Evolutionary conservation across 176 grass and related monocot genomes (phyloP).

Genomic region (Bonia amplexicaulis): DNA sequence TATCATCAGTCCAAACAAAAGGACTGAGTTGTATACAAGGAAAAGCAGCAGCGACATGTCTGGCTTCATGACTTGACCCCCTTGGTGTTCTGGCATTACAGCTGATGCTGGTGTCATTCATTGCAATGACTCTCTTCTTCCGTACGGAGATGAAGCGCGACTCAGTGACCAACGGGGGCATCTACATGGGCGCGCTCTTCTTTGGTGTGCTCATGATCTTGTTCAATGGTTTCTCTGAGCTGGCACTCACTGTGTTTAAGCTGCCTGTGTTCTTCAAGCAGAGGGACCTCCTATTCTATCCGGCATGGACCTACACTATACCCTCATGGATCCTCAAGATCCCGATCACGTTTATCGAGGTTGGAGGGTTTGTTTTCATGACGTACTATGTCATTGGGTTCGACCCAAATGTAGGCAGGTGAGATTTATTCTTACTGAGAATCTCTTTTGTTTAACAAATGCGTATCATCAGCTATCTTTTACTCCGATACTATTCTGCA

Average conservation of each 20-base stretch:
- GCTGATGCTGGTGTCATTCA: constrained; percentile 54
- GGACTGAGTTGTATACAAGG: not conserved
- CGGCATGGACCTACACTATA: constrained; percentile 83
- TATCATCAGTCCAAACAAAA: not conserved
- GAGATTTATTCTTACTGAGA: constrained; percentile 13
- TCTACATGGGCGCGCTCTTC: constrained; percentile 71
- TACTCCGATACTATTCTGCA: not conserved
- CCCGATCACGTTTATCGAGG: constrained; percentile 75
- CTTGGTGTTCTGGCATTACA: constrained; percentile 28
- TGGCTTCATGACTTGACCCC: constrained; percentile 11
- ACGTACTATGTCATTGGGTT: constrained; percentile 93
- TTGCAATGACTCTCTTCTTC: constrained; percentile 79
- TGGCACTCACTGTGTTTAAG: constrained; percentile 63
- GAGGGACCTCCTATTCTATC: constrained; percentile 84
- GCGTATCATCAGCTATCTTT: not conserved
- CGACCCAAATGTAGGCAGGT: constrained; percentile 79
- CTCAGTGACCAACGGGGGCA: constrained; percentile 20
- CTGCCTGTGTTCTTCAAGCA: constrained; percentile 95
- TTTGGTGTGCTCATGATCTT: constrained; percentile 70
- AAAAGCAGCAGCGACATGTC: not conserved
- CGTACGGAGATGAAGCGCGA: constrained; percentile 73
- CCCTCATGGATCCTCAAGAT: constrained; percentile 89
- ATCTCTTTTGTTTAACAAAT: constrained; percentile 9
- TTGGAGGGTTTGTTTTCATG: constrained; percentile 62
- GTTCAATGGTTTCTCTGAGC: constrained; percentile 82